Conservation (phyloP, 192 early-diverging fungal genomes). For the Coemansia sp. region DNA sequence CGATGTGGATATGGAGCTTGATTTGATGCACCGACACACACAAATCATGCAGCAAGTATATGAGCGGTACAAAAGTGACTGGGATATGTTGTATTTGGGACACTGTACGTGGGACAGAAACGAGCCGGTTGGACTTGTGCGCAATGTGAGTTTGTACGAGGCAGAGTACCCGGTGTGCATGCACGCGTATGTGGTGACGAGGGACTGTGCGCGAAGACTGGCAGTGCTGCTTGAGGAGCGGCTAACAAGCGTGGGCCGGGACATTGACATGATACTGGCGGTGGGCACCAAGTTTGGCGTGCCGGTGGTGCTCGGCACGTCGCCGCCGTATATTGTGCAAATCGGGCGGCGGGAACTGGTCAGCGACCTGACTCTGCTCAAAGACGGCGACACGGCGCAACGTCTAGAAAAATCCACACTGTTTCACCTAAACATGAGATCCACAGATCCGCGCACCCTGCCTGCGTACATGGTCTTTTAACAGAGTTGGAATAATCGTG, state of each 20-base stretch:
- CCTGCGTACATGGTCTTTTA: constrained; percentile 17
- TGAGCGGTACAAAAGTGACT: constrained; percentile 15
- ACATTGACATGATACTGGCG: constrained; percentile 38
- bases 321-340: constrained; percentile 42
- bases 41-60: constrained; percentile 19
- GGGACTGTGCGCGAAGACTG: constrained; percentile 34
- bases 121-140: constrained; percentile 12
- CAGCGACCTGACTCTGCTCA: constrained; percentile 24
- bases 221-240: constrained; percentile 34
- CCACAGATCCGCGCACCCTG: constrained; percentile 21
- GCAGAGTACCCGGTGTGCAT: constrained; percentile 47
- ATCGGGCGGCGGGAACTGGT: constrained; percentile 27
- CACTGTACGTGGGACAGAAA: constrained; percentile 42
- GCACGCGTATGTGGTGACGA: constrained; percentile 45
- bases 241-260: constrained; percentile 21
- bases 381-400: constrained; percentile 33
- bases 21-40: constrained; percentile 23
- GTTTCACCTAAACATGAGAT: constrained; percentile 17
- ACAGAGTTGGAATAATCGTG: neutral
- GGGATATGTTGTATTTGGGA: constrained; percentile 55
- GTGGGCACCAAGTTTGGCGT: constrained; percentile 27
- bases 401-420: constrained; percentile 22
- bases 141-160: constrained; percentile 14
- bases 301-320: constrained; percentile 23
- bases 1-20: constrained; percentile 48